These are phyloP conservation scores for Solanum ossicruentum DNA, from an alignment of 257 asterid species.

Conservation along the genomic window DNA sequence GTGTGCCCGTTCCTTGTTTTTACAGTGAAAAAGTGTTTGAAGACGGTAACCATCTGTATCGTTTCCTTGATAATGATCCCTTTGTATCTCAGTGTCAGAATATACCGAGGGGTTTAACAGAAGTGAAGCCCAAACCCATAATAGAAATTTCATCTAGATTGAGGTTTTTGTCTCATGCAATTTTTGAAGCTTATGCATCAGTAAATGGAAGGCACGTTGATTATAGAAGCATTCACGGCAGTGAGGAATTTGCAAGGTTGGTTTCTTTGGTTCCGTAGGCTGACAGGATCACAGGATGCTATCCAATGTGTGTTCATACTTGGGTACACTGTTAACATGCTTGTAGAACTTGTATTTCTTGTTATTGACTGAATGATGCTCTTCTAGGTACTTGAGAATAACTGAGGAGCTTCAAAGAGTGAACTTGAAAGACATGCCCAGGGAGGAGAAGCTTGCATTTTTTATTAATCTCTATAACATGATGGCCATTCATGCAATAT, in stretches of 20 bases:
- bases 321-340: neutral
- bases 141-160: conserved; percentile 68
- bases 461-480: conserved; percentile 71
- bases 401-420: conserved; percentile 89
- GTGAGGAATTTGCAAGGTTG: conserved; percentile 94
- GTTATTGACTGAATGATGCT: neutral
- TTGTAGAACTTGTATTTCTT: neutral
- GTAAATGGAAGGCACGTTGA: conserved; percentile 67
- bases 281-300: neutral
- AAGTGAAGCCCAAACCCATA: conserved; percentile 71
- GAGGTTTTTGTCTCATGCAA: conserved; percentile 46
- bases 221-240: conserved; percentile 75
- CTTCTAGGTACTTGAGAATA: conserved; percentile 64
- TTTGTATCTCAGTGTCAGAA: conserved; percentile 64
- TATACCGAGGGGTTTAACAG: conserved; percentile 75
- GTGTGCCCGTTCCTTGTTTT: neutral
- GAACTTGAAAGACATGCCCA: conserved; percentile 41
- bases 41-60: conserved; percentile 69
- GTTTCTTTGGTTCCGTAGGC: neutral
- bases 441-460: conserved; percentile 86
- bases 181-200: conserved; percentile 75
- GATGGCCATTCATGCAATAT: conserved; percentile 69
- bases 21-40: conserved; percentile 63
- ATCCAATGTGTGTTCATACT: neutral
- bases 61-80: conserved; percentile 83